Conservation (phyloP, 2,329 filamentous ascomycete species). For the Cercospora zeina region DNA sequence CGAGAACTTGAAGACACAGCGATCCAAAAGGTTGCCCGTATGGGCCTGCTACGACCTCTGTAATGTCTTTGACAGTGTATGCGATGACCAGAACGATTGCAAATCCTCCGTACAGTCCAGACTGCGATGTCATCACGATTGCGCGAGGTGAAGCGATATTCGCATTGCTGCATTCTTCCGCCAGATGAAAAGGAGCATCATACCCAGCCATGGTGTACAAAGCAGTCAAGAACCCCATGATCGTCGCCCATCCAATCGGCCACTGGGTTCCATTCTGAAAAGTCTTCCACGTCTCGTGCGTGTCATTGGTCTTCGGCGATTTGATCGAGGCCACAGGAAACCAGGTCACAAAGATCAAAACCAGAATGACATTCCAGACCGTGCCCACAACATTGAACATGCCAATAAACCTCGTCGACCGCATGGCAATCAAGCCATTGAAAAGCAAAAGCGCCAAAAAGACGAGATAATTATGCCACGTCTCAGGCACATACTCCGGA, state of each 20-base stretch:
- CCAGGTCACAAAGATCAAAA: constrained; percentile 43
- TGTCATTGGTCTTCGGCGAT: constrained; percentile 33
- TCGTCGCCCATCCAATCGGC: constrained; percentile 37
- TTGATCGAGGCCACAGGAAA: constrained; percentile 40
- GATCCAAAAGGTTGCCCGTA: constrained; percentile 41
- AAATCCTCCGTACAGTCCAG: constrained; percentile 36
- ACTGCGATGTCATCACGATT: constrained; percentile 39
- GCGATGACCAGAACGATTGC: constrained; percentile 38
- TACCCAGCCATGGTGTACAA: constrained; percentile 49
- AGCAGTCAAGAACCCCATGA: constrained; percentile 48
- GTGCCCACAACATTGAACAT: constrained; percentile 37
- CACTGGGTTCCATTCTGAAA: constrained; percentile 38
- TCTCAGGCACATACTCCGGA: constrained; percentile 38
- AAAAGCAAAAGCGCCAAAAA: constrained; percentile 38
- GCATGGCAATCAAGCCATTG: constrained; percentile 41
- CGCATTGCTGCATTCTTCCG: constrained; percentile 41
- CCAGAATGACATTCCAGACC: constrained; percentile 37
- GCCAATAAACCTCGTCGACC: constrained; percentile 40
- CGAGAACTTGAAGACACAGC: constrained; percentile 39
- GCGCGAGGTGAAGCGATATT: constrained; percentile 39
- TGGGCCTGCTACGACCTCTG: constrained; percentile 35
- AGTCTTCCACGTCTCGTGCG: constrained; percentile 27
- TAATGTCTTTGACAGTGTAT: constrained; percentile 38
- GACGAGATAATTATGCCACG: constrained; percentile 42
- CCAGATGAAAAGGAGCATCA: constrained; percentile 40